A percentile compares a stretch with the other conserved stretches of the same genome.
Conservation (phyloP, 2,329 filamentous ascomycete genomes). For the Scopulariopsis brevicaulis region DNA sequence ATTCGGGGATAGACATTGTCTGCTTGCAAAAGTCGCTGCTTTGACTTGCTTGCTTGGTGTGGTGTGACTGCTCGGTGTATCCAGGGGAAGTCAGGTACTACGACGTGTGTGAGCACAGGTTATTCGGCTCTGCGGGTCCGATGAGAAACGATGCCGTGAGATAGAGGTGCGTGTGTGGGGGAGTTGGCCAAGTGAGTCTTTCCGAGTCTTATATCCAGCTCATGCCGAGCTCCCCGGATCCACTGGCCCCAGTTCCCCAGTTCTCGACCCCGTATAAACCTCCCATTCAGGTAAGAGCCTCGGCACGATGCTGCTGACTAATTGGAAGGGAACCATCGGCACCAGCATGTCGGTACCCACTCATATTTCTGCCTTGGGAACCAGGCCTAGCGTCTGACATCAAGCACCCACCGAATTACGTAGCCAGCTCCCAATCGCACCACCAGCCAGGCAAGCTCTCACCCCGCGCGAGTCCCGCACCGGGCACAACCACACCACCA, state of each 20-base stretch:
- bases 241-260: neutral
- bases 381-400: neutral
- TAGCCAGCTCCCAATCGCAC: neutral
- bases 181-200: too few relatives aligned
- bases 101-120: too few relatives aligned
- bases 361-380: neutral
- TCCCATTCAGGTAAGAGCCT: neutral
- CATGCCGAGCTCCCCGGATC: neutral
- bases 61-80: neutral
- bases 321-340: too few relatives aligned
- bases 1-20: slow-evolving; percentile 56
- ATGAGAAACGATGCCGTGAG: too few relatives aligned
- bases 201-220: neutral
- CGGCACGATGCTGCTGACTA: neutral
- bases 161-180: too few relatives aligned
- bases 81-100: neutral
- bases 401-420: neutral
- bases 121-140: too few relatives aligned
- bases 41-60: neutral
- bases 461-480: neutral
- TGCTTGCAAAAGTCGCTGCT: neutral
- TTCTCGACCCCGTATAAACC: neutral
- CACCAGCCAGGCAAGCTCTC: neutral
- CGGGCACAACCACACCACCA: neutral
- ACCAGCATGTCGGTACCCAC: neutral